Base-by-base conservation (phyloP, 2,329 filamentous ascomycete species). In the Trematosphaeria pertusa region DNA sequence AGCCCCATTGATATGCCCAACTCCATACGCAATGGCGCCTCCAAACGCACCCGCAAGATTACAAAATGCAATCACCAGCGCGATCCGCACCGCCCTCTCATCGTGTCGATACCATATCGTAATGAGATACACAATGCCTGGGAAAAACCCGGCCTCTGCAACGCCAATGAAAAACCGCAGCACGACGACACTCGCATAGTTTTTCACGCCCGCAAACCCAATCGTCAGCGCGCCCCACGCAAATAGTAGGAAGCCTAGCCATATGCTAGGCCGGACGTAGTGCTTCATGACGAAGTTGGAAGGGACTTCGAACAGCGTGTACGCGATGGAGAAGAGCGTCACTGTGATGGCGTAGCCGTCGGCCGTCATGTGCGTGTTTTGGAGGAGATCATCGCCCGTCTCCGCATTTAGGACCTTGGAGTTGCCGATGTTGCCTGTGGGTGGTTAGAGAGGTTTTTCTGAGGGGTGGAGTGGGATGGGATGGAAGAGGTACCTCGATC, bases 211-310 rank as follows among this genome's bases (percentile, higher is more conserved):
- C 2, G 75, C 75, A 52, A 75, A 48, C 44, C 77, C 61, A 2
- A 74, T 77, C 42, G 74, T 73, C 0, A 78, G 67, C 37, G 69
- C 61, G 1, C 76, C 75, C 73, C 72, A 77, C 3, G 54, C 37
- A 26, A 59, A 36, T 21, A 82, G 82, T 1, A 85, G 65, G 0
- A 79, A 53, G 8, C 42, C 42, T 33, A 62, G 48, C 57, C 59
- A 64, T 15, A 32, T 28, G 8, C 46, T 54, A 0, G 81, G 81
- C 1, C 77, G 81, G 0, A 81, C 82, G 1, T 75, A 71, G 33
- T 42, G 38, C 53, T 85, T 85, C 19, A 85, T 75, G 7, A 83
- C 69, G 50, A 83, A 81, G 52, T 85, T 85, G 52, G 79, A 83
- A 0, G 82, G 82, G 4, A 61, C 68, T 52, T 76, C 74, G 41